A percentile compares a stretch with the other conserved stretches of the same genome.
These are phyloP conservation scores for Penicillium sp. DNA, from an alignment of 2,329 filamentous ascomycete genomes.

Conservation along the genomic window DNA sequence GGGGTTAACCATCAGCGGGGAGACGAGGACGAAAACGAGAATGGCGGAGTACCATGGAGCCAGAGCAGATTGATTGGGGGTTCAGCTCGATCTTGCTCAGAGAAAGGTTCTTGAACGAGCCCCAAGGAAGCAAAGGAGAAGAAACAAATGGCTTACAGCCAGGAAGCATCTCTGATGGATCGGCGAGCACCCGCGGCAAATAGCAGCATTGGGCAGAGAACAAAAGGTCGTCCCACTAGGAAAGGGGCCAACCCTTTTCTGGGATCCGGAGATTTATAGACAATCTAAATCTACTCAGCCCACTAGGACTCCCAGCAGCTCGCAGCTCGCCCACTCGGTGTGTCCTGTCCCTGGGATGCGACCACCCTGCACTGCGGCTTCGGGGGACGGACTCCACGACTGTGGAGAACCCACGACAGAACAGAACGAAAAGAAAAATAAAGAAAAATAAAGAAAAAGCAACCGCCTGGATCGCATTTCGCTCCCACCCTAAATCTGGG, in stretches of 20 bases:
- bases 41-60: constrained; percentile 11
- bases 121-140: constrained; percentile 14
- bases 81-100: constrained; percentile 8
- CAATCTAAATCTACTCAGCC: constrained; percentile 4
- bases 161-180: constrained; percentile 18
- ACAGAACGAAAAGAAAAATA: neutral
- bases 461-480: constrained; percentile 6
- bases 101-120: neutral
- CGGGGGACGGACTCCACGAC: constrained; percentile 3
- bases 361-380: constrained; percentile 5
- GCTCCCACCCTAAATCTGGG: constrained; percentile 4
- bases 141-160: constrained; percentile 16
- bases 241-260: neutral
- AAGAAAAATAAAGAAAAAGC: constrained; percentile 6
- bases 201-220: constrained; percentile 4
- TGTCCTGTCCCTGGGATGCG: too few species aligned
- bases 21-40: neutral
- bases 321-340: neutral
- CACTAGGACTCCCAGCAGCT: neutral
- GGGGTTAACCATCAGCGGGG: constrained; percentile 14
- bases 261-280: constrained; percentile 23
- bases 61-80: neutral
- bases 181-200: neutral
- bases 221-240: constrained; percentile 12
- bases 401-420: constrained; percentile 15